Evolutionary conservation across 2,329 filamentous ascomycete species (phyloP), one percentile per base, ranked within the genome.

Genomic region (Geosmithia morbida): DNA sequence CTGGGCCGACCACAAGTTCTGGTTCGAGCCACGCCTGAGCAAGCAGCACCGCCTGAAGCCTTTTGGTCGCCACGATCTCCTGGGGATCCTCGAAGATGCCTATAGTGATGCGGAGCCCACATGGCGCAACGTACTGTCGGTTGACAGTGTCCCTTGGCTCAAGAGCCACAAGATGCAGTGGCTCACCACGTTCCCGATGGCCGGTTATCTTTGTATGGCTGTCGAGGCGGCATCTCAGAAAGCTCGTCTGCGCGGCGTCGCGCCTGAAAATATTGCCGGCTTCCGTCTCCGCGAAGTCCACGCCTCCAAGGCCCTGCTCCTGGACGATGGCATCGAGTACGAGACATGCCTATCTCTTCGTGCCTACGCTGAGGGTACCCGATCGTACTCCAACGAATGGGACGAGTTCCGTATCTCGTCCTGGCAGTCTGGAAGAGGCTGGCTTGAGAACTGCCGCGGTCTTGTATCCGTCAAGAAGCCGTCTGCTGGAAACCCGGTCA

Each of bases 381-480:
- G 54, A 1, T 55, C 55, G 0, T 57, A 61, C 16, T 69, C 68
- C 0, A 68, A 70, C 30, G 56, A 60, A 2, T 77, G 74, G 73
- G 66, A 74, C 45, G 72, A 76, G 54, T 80, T 81, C 59, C 60
- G 66, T 2, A 72, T 81, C 73, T 67, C 43, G 77, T 75, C 0
- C 77, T 68, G 67, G 67, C 67, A 0, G 63, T 66, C 14, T 65
- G 59, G 13, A 65, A 71, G 22, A 41, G 70, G 71, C 11, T 81
- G 77, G 77, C 69, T 69, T 0, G 72, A 80, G 53, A 71, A 81
- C 54, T 79, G 75, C 55, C 65, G 68, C 45, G 74, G 74, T n/a
- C 60, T 74, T 2, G 63, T 79, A 10, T 59, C 65, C 6, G 64
- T 71, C 19, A 53, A 56, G 17, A 56, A 57, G 45, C 45, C 47